Evolutionary conservation across 106 monocot species (phyloP).

Genomic region (Narthecium ossifragum): DNA sequence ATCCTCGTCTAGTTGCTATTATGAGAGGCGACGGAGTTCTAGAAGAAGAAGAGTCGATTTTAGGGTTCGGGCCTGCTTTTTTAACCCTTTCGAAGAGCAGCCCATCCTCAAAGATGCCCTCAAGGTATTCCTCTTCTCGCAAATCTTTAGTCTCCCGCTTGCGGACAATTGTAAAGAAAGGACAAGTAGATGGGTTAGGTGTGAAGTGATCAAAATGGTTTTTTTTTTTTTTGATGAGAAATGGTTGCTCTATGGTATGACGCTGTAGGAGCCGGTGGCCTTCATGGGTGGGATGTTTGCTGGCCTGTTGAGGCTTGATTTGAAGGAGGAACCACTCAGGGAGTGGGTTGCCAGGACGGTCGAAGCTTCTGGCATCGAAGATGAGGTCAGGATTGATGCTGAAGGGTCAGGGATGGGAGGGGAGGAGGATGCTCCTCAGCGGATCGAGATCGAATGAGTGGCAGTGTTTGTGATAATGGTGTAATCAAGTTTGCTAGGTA

Average conservation of each 20-base stretch:
- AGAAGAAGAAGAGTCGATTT: conserved; percentile 4
- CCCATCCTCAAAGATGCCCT: conserved; percentile 72
- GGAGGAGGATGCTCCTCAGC: conserved; percentile 50
- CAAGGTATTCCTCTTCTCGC: conserved; percentile 43
- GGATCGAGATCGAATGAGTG: conserved; percentile 87
- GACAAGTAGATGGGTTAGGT: too few species aligned
- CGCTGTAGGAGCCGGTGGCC: conserved; percentile 71
- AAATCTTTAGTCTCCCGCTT: too few species aligned
- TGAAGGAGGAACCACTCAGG: conserved; percentile 88
- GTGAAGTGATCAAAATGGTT: background rate
- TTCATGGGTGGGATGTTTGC: conserved; percentile 92
- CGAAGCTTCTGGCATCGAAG: conserved; percentile 56
- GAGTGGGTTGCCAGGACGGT: conserved; percentile 76
- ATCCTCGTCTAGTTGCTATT: background rate
- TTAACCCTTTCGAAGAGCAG: conserved; percentile 63
- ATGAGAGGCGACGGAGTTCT: background rate
- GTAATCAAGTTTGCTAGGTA: too few species aligned
- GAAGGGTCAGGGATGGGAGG: conserved; percentile 19
- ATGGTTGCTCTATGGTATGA: background rate
- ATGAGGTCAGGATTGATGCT: conserved; percentile 14
- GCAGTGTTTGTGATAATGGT: too few species aligned
- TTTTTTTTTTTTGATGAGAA: background rate
- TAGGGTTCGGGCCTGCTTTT: conserved; percentile 36
- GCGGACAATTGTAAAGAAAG: too few species aligned
- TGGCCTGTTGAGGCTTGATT: conserved; percentile 79